A percentile compares a stretch with the other conserved stretches of the same genome.
These are phyloP conservation scores for Musa beccarii DNA, from an alignment of 176 grass and related monocot genomes.

Conservation along the genomic window DNA sequence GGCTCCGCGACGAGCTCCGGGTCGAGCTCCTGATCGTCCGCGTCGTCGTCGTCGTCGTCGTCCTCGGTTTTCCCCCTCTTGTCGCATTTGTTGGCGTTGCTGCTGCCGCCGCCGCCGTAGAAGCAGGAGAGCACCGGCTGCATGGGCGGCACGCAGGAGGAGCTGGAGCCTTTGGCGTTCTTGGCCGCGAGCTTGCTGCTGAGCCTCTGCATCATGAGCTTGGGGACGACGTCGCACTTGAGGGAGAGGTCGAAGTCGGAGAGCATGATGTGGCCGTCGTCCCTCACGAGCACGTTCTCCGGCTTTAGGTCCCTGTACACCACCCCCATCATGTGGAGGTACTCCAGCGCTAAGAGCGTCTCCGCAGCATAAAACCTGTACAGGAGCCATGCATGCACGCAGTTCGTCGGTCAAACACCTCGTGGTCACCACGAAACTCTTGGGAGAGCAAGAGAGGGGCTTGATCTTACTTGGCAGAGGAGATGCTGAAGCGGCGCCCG, in stretches of 20 bases:
- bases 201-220: conserved; percentile 36
- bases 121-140: conserved; percentile 86
- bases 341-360: conserved; percentile 75
- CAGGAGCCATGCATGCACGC: background rate
- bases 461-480: conserved; percentile 37
- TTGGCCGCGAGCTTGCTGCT: conserved; percentile 18
- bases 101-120: conserved; percentile 42
- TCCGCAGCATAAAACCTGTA: conserved; percentile 87
- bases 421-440: too few relatives aligned
- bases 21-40: background rate
- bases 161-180: background rate
- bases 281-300: conserved; percentile 78
- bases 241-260: conserved; percentile 94
- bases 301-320: conserved; percentile 92
- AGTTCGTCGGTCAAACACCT: too few relatives aligned
- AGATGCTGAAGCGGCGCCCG: conserved; percentile 45
- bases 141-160: conserved; percentile 69
- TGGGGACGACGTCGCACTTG: conserved; percentile 68
- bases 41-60: conserved; percentile 1
- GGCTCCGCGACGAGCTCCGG: conserved; percentile 81
- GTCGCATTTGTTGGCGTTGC: conserved; percentile 36
- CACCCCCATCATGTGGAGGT: conserved; percentile 98
- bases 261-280: conserved; percentile 94
- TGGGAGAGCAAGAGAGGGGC: conserved; percentile 26
- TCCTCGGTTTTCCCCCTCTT: conserved; percentile 1